Percentiles rank a stretch among this genome's conserved stretches.
Evolutionary conservation across 495 filamentous ascomycete species (phyloP).

Genomic region (Cladorrhinum samala): DNA sequence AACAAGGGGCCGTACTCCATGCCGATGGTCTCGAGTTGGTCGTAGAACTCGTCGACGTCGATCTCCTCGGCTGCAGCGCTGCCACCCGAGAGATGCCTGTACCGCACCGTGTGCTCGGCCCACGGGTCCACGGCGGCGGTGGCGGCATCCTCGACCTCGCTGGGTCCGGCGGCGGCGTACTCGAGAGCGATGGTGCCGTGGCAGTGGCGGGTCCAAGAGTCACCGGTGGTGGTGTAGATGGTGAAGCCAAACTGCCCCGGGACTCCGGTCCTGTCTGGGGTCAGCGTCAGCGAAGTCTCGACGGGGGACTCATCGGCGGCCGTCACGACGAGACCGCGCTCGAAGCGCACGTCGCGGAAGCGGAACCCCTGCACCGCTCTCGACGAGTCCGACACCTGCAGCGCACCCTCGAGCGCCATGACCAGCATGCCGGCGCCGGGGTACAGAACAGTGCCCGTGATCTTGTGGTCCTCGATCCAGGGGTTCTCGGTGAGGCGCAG

Average conservation of each 20-base stretch:
- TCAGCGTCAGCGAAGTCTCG: conserved; percentile 31
- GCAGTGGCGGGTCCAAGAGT: conserved; percentile 1
- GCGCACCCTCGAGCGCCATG: conserved; percentile 44
- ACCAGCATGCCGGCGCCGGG: conserved; percentile 41
- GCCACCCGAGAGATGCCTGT: neutral
- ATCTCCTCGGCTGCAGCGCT: neutral
- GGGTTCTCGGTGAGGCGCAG: conserved; percentile 32
- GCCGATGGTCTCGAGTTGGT: conserved; percentile 4
- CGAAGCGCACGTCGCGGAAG: conserved; percentile 21
- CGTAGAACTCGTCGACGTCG: neutral
- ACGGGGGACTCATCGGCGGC: conserved; percentile 17
- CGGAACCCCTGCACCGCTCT: conserved; percentile 10
- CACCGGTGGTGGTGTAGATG: neutral
- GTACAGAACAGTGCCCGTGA: conserved; percentile 34
- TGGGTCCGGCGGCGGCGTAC: neutral
- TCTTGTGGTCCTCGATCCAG: conserved; percentile 41
- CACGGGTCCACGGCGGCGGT: neutral
- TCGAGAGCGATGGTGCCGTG: neutral
- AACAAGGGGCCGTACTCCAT: conserved; percentile 22
- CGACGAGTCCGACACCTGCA: conserved; percentile 21
- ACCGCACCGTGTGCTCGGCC: neutral
- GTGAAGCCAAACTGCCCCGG: neutral
- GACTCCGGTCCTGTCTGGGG: conserved; percentile 3
- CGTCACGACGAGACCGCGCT: conserved; percentile 28
- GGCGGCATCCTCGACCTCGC: neutral